phyloP scores from a whole-genome alignment of 169 alveolate genomes.

The Cyclospora cayetanensis region DNA sequence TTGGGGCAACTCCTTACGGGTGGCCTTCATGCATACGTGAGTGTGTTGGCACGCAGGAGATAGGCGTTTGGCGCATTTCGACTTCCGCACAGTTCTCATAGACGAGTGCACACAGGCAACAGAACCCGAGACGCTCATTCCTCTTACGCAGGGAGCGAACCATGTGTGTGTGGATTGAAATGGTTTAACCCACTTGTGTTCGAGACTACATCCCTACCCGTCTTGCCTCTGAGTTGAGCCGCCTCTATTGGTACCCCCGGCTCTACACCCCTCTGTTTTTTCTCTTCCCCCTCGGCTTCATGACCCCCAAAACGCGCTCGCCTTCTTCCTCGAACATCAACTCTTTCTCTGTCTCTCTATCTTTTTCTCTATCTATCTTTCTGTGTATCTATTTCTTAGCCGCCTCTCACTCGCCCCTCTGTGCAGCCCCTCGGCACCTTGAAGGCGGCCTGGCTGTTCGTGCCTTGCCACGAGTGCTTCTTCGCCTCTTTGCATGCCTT shows the following conservation, averaged over 20 bases:
- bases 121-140: constrained; percentile 95
- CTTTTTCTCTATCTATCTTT: not conserved
- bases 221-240: not conserved
- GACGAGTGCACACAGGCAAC: constrained; percentile 97
- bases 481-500: too few relatives aligned
- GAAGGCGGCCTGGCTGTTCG: too few relatives aligned
- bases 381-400: not conserved
- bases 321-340: not conserved
- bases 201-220: not conserved
- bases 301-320: too few relatives aligned
- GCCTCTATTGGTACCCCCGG: not conserved
- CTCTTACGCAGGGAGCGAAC: constrained; percentile 92
- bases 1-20: not conserved
- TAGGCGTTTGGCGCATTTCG: constrained; percentile 88
- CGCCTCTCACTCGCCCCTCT: not conserved
- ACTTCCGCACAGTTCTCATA: constrained; percentile 91
- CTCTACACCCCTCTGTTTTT: not conserved
- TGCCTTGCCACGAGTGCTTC: too few relatives aligned
- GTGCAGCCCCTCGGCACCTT: not conserved
- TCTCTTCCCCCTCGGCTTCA: not conserved
- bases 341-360: not conserved
- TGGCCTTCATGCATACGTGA: too few relatives aligned
- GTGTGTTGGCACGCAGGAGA: too few relatives aligned
- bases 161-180: constrained; percentile 72
- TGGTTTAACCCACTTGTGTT: not conserved